Base-by-base conservation (phyloP, 768 basidiomycete species). In the Leccinum incarnatum region DNA sequence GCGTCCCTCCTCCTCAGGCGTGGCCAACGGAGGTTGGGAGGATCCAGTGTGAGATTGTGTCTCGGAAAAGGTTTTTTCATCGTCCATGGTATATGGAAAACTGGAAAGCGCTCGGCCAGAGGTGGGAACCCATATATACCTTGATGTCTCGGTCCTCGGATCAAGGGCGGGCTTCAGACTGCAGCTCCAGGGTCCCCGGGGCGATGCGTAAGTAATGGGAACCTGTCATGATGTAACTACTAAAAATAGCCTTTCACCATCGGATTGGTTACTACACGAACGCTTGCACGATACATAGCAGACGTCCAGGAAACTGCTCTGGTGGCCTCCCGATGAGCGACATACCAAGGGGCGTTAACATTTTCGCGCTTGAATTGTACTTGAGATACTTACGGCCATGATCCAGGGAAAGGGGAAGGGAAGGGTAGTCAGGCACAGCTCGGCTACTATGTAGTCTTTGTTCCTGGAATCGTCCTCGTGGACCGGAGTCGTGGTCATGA, bases 1-100 rank as follows among this genome's bases (percentile, higher is more conserved):
- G 2, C 65, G 67, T 25, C 61, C 71, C 60, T 78, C 78, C 23
- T 76, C 76, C 45, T 71, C 67, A 0, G 65, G 64, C 14, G 68
- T 69, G 3, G 74, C 73, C 27, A 66, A 62, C 4, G 63, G 47
- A 4, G 60, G 46, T 8, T 42, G 19, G 17, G 54, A 27, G 4
- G 25, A 42, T 14, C 1, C 32, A 25, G 60, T 10, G 27, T 6
- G 19, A 17, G 57, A 51, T 32, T 7, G 17, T 17, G 59, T 54
- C 7, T 27, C 64, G 6, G 51, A 7, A 10, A 52, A 51, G 8
- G 15, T 9, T n/a, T 64, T 68, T 40, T 69, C 68, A 37, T 62
- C 62, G 9, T 71, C 67, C 69, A 69, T 65, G 45, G 4, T 19
- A 21, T 45, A 11, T 45, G 42, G 19, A 45, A 45, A 45, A 9